phyloP scores from a whole-genome alignment of 2,329 filamentous ascomycete genomes.

The Furcasterigmium furcatum region DNA sequence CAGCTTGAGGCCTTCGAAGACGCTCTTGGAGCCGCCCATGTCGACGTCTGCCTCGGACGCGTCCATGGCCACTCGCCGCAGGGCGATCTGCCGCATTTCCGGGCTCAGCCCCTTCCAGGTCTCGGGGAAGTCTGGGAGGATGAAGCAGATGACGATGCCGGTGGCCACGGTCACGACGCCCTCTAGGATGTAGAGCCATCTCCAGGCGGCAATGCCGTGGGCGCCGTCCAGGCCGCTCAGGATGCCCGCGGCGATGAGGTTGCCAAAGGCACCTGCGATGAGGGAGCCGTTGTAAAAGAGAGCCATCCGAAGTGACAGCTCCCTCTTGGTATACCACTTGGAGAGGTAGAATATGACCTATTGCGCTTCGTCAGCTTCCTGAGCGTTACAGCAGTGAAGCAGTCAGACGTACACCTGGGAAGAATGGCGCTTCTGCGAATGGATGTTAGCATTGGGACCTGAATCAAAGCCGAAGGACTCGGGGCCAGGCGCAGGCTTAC shows the following conservation, averaged over 20 bases:
- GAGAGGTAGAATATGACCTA: constrained; percentile 35
- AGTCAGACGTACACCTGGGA: constrained; percentile 40
- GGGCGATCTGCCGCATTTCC: constrained; percentile 14
- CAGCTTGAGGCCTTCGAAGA: constrained; percentile 14
- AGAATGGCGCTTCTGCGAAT: constrained; percentile 42
- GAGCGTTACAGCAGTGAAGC: not conserved
- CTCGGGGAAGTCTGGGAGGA: constrained; percentile 64
- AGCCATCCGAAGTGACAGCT: constrained; percentile 38
- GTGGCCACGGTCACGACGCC: constrained; percentile 47
- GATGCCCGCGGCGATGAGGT: constrained; percentile 9
- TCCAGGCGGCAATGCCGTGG: constrained; percentile 39
- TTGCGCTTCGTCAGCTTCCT: not conserved
- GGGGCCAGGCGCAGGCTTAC: not conserved
- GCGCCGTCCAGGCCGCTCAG: constrained; percentile 32
- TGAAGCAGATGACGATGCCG: constrained; percentile 51
- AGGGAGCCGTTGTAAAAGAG: constrained; percentile 17
- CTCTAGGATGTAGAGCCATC: constrained; percentile 43
- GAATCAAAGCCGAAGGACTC: no score
- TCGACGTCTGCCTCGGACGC: constrained; percentile 16
- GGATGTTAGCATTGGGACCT: no score
- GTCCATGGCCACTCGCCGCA: constrained; percentile 14
- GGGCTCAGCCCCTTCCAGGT: constrained; percentile 17
- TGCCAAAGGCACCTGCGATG: constrained; percentile 15
- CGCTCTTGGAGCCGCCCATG: constrained; percentile 9
- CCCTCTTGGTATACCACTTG: constrained; percentile 35